Evolutionary conservation across 2,329 filamentous ascomycete species (phyloP), one percentile per base, ranked within the genome.

Genomic region (Nothomitra cinnamomea): DNA sequence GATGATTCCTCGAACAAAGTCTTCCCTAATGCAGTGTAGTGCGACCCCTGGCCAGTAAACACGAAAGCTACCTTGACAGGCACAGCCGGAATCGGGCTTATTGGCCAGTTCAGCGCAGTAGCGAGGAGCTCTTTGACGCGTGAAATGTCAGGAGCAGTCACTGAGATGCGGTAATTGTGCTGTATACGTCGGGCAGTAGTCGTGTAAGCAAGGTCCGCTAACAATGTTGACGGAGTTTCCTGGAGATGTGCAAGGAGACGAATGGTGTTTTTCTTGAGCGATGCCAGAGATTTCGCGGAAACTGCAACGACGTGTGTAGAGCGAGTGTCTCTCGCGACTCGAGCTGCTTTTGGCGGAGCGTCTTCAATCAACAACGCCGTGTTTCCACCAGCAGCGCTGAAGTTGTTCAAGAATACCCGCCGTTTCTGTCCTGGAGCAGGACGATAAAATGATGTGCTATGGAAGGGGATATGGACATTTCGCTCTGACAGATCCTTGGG

Each of bases 361-460:
- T 85, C 81, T 61, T 85, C 78, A 1, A 86, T 60, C 5, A 86
- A 64, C 22, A 85, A 63, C 15, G 79, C 77, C 1, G 82, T 84
- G 65, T 87, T 87, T 35, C 83, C 82, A 58, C 82, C 82, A 53
- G 82, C 80, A 5, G 82, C 83, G 57, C 77, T 78, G 62, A 84
- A 85, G 67, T 83, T 84, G 68, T 86, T 86, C 57, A 40, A 19
- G 19, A 56, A 57, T 15, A 57, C 32, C 13, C 43, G 22, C 25
- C 55, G 36, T 17, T 15, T 24, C 19, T 49, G 42, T 10, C 54
- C 54, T 15, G 28, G 38, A 5, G n/a, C 32, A 21, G 53, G 38
- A 8, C 61, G 57, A 2, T 58, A 24, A 65, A 70, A 72, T 1
- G 64, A 58, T 0, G 61, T 75, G 51, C 70, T 62, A 57, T 78